Evolutionary conservation across 176 grass and related monocot genomes (phyloP).

Genomic region (Saccharum spontaneum): DNA sequence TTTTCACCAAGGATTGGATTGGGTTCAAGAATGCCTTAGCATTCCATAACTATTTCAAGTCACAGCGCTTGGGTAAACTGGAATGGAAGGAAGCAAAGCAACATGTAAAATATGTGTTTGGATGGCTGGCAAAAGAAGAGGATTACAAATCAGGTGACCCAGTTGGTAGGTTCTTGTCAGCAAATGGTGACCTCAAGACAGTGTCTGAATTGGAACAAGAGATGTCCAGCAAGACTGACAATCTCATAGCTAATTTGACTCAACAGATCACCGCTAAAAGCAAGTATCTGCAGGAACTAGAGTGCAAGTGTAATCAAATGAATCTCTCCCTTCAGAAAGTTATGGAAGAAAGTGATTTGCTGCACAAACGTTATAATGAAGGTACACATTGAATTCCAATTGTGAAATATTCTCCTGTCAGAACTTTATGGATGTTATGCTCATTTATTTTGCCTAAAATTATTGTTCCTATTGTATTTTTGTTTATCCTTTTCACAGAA

Average conservation of each 20-base stretch:
- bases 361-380: constrained; percentile 51
- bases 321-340: constrained; percentile 38
- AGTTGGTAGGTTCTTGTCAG: constrained; percentile 41
- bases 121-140: constrained; percentile 51
- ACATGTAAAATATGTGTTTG: neutral
- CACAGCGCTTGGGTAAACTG: constrained; percentile 34
- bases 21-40: constrained; percentile 63
- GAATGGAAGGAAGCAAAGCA: constrained; percentile 24
- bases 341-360: constrained; percentile 45
- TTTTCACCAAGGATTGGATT: constrained; percentile 55
- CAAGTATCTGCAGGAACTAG: constrained; percentile 38
- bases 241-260: constrained; percentile 44
- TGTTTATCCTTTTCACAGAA: too few species aligned
- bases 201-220: constrained; percentile 39
- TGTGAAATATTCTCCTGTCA: neutral
- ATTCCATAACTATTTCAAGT: constrained; percentile 51
- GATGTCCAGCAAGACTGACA: constrained; percentile 37
- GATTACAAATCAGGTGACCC: constrained; percentile 43
- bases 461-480: too few species aligned
- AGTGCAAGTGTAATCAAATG: constrained; percentile 47
- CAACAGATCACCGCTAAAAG: constrained; percentile 46
- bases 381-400: constrained; percentile 8
- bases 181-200: constrained; percentile 48
- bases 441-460: too few species aligned
- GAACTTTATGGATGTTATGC: neutral